These are phyloP conservation scores for Hypomontagnella monticulosa DNA, from an alignment of 495 filamentous ascomycete species.

Conservation along the genomic window DNA sequence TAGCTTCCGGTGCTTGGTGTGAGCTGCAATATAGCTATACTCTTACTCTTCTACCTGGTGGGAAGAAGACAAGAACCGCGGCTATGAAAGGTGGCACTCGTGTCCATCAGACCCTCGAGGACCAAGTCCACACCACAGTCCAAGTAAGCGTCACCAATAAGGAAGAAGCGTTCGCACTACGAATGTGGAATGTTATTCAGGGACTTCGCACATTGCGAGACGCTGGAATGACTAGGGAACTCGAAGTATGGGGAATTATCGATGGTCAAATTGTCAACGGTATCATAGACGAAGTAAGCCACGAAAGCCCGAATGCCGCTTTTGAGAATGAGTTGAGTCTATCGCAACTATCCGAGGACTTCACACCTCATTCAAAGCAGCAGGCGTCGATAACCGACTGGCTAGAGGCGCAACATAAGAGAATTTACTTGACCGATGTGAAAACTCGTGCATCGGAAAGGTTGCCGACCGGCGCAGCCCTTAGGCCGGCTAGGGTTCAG, in stretches of 20 bases:
- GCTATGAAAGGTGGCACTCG: conserved; percentile 84
- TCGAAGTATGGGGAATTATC: conserved; percentile 91
- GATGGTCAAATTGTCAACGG: conserved; percentile 88
- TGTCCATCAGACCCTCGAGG: conserved; percentile 85
- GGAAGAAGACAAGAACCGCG: conserved; percentile 74
- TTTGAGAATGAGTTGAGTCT: conserved; percentile 65
- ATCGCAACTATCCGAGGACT: conserved; percentile 39
- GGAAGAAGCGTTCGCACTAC: conserved; percentile 84
- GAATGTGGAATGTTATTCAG: conserved; percentile 92
- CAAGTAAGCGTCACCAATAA: conserved; percentile 73
- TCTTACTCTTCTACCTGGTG: conserved; percentile 72
- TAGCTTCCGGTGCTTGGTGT: conserved; percentile 92
- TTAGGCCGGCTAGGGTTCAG: conserved; percentile 83
- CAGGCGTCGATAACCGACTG: conserved; percentile 44
- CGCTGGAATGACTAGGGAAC: conserved; percentile 83
- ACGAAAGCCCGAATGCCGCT: conserved; percentile 74
- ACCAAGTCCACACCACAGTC: conserved; percentile 81
- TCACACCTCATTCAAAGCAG: conserved; percentile 23
- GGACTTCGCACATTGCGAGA: conserved; percentile 80
- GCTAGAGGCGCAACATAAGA: conserved; percentile 70
- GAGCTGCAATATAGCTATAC: conserved; percentile 93
- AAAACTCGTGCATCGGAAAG: conserved; percentile 78
- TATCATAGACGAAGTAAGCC: conserved; percentile 87
- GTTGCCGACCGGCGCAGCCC: conserved; percentile 71
- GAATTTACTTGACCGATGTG: conserved; percentile 83